These are phyloP conservation scores for Paecilomyces sp. DNA, from an alignment of 2,329 filamentous ascomycete species.

Conservation along the genomic window DNA sequence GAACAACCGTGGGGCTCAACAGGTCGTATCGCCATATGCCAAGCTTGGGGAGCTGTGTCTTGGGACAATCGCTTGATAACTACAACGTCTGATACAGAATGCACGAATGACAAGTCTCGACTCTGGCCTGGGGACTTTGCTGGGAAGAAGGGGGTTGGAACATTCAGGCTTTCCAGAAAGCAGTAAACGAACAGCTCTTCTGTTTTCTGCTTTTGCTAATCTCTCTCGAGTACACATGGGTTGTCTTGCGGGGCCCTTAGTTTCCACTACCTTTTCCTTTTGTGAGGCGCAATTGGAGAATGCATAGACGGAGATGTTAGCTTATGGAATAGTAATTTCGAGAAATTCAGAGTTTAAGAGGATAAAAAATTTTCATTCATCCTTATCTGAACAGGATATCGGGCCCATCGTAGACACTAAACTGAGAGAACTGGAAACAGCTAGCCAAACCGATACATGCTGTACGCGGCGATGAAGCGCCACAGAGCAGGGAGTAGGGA, in stretches of 20 bases:
- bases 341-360: not conserved
- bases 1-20: not conserved
- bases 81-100: not conserved
- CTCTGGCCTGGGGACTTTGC: not conserved
- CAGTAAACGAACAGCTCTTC: constrained; percentile 1
- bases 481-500: not conserved
- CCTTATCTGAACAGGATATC: not conserved
- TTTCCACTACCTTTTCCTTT: too few relatives aligned
- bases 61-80: not conserved
- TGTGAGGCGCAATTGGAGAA: not conserved
- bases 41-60: not conserved
- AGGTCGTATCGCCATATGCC: not conserved
- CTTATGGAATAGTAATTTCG: not conserved
- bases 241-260: too few relatives aligned
- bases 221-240: too few relatives aligned
- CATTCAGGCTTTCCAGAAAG: not conserved
- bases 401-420: not conserved
- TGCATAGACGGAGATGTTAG: not conserved
- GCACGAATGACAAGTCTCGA: not conserved
- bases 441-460: not conserved
- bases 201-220: too few relatives aligned
- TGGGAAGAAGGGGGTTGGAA: not conserved
- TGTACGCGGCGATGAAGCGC: not conserved
- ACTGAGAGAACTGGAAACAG: not conserved
- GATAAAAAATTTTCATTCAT: not conserved